Percentiles rank a stretch among this genome's conserved stretches.
phyloP scores from a whole-genome alignment of 164 flowering plant species.

The Liquidambar formosana region DNA sequence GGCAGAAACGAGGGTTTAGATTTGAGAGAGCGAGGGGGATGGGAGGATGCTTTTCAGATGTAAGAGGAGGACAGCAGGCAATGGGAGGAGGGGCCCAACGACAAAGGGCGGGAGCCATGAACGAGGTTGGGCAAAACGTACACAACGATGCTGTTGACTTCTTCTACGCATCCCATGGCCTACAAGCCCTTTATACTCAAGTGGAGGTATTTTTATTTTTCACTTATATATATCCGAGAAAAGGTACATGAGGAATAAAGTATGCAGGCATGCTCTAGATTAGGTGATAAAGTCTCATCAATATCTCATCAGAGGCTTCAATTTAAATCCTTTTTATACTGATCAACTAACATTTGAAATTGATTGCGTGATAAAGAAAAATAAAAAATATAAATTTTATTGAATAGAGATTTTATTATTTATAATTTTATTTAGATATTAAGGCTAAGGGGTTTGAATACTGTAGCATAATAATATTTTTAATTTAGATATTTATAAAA shows the following conservation, averaged over 20 bases:
- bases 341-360: too few species aligned
- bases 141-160: conserved; percentile 59
- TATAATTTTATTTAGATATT: too few species aligned
- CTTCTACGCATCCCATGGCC: conserved; percentile 49
- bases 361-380: too few species aligned
- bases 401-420: too few species aligned
- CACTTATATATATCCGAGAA: background rate
- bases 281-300: too few species aligned
- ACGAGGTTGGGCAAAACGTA: background rate
- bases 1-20: background rate
- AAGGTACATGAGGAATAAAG: background rate
- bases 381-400: too few species aligned
- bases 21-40: conserved; percentile 26
- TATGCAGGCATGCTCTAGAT: too few species aligned
- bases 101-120: background rate
- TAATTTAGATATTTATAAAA: too few species aligned
- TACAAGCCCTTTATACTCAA: conserved; percentile 33
- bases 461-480: too few species aligned
- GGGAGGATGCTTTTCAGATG: conserved; percentile 55
- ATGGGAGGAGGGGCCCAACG: conserved; percentile 38
- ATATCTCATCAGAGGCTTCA: too few species aligned
- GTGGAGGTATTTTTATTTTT: conserved; percentile 37
- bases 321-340: too few species aligned
- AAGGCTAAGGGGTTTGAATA: too few species aligned
- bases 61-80: conserved; percentile 49